Conservation (phyloP, 1,139 yeast species). For the Pichia sp. region DNA sequence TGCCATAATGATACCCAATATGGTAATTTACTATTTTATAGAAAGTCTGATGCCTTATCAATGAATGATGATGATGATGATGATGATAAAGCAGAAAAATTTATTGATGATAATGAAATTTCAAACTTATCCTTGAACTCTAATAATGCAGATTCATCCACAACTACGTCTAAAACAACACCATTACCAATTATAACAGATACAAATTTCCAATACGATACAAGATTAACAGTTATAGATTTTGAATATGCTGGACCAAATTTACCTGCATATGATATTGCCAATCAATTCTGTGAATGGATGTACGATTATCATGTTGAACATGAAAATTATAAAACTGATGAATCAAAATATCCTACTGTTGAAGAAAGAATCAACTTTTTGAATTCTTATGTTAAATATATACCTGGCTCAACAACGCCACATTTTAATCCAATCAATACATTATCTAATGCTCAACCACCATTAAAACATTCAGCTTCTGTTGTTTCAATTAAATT, state of each 20-base stretch:
- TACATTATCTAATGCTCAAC: slow-evolving; percentile 5
- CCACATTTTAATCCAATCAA: slow-evolving; percentile 13
- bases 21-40: slow-evolving; percentile 67
- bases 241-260: slow-evolving; percentile 96
- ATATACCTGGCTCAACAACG: slow-evolving; percentile 29
- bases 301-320: slow-evolving; percentile 86
- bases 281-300: slow-evolving; percentile 92
- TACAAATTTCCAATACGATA: slow-evolving; percentile 38
- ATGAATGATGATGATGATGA: slow-evolving; percentile 25
- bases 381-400: slow-evolving; percentile 65
- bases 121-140: slow-evolving; percentile 16
- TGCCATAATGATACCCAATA: slow-evolving; percentile 96
- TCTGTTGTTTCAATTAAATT: slow-evolving; percentile 23
- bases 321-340: slow-evolving; percentile 50
- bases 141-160: not conserved
- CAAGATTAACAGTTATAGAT: slow-evolving; percentile 84
- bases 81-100: not conserved
- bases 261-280: slow-evolving; percentile 81
- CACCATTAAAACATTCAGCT: slow-evolving; percentile 11
- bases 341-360: slow-evolving; percentile 56
- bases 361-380: slow-evolving; percentile 63
- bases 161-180: slow-evolving; percentile 4
- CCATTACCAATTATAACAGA: slow-evolving; percentile 26
- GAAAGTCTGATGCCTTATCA: slow-evolving; percentile 22
- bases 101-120: slow-evolving; percentile 15